Conservation (phyloP, 2,329 filamentous ascomycete species). For the Fusarium armeniacum region DNA sequence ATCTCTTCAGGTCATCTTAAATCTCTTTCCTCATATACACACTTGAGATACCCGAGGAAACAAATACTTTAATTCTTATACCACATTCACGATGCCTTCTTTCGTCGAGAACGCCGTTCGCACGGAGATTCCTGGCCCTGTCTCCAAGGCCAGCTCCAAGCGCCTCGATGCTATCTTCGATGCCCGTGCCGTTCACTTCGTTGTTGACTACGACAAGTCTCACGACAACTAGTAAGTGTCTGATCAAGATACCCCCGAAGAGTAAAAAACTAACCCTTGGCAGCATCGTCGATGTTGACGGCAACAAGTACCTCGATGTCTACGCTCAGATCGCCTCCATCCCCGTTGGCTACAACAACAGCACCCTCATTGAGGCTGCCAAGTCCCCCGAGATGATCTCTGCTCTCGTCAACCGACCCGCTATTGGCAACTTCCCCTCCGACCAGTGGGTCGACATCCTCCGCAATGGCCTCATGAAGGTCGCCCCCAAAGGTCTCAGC, state of each 20-base stretch:
- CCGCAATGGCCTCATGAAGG: conserved; percentile 77
- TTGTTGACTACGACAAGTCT: conserved; percentile 67
- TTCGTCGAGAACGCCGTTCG: conserved; percentile 53
- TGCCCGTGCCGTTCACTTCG: conserved; percentile 65
- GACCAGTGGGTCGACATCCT: conserved; percentile 81
- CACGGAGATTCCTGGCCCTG: conserved; percentile 58
- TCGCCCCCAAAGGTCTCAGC: conserved; percentile 80
- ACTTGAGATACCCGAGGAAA: conserved; percentile 36
- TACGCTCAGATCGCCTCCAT: conserved; percentile 89
- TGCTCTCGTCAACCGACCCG: conserved; percentile 82
- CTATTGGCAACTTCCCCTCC: conserved; percentile 84
- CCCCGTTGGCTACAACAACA: conserved; percentile 86
- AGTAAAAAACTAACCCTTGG: conserved; percentile 13
- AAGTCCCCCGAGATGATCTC: conserved; percentile 78
- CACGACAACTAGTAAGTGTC: conserved; percentile 62
- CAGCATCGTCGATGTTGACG: conserved; percentile 64
- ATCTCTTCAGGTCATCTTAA: conserved; percentile 39
- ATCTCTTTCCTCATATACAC: conserved; percentile 31
- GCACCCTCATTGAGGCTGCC: conserved; percentile 74
- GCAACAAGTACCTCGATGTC: conserved; percentile 65
- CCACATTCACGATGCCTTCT: conserved; percentile 51
- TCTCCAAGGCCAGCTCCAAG: conserved; percentile 57
- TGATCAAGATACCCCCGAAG: not conserved
- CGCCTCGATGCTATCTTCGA: conserved; percentile 65
- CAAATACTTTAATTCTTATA: conserved; percentile 9